A percentile compares a stretch with the other conserved stretches of the same genome.
These are phyloP conservation scores for Phytophthora syringae DNA, from an alignment of 352 stramenopile genomes.

Conservation along the genomic window DNA sequence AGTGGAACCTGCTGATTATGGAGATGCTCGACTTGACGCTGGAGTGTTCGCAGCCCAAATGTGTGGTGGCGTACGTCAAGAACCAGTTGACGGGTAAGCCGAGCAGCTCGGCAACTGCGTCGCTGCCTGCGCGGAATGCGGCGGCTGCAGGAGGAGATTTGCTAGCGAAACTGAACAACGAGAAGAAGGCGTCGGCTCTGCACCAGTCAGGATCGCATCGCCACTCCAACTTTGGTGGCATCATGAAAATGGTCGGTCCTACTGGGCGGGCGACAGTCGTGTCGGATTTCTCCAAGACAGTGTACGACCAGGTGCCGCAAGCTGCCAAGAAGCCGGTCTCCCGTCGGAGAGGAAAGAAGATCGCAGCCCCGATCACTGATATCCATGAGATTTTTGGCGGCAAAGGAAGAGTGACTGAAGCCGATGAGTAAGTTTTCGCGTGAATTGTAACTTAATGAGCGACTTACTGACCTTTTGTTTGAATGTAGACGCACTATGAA, in stretches of 20 bases:
- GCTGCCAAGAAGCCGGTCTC: conserved; percentile 68
- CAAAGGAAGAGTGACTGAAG: conserved; percentile 66
- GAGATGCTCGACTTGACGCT: conserved; percentile 90
- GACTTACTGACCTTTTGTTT: conserved; percentile 13
- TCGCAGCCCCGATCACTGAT: conserved; percentile 55
- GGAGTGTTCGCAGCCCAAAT: conserved; percentile 70
- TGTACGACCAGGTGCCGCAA: conserved; percentile 75
- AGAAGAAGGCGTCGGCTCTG: conserved; percentile 57
- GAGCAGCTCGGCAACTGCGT: not conserved
- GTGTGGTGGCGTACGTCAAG: conserved; percentile 67
- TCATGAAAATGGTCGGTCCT: conserved; percentile 78
- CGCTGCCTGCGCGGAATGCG: not conserved
- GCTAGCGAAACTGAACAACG: conserved; percentile 52
- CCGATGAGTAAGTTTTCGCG: conserved; percentile 51
- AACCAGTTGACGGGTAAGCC: conserved; percentile 19
- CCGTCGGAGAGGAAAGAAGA: conserved; percentile 54
- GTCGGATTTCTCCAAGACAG: conserved; percentile 77
- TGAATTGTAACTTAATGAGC: not conserved
- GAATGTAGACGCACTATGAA: conserved; percentile 58
- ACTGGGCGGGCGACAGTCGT: conserved; percentile 72
- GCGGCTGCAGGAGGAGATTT: conserved; percentile 30
- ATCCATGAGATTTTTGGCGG: conserved; percentile 82
- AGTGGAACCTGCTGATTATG: conserved; percentile 91
- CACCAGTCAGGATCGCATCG: conserved; percentile 49
- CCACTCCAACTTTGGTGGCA: conserved; percentile 90